These are phyloP conservation scores for Solanum chiquidenum DNA, from an alignment of 257 asterid genomes.

Conservation along the genomic window DNA sequence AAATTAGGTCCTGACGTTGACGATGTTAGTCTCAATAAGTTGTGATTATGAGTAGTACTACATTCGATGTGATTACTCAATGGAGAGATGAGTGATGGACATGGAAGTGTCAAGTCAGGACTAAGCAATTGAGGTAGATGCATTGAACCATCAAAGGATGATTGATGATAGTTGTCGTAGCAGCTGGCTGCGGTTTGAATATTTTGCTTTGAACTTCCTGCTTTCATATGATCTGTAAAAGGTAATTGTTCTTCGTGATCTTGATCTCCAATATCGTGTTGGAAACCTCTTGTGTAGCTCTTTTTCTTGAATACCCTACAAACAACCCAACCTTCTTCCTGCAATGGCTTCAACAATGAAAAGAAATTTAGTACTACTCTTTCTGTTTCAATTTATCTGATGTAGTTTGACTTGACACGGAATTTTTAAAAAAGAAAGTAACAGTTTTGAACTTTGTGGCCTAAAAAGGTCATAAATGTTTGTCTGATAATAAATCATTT, in stretches of 20 bases:
- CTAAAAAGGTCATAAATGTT: too few relatives aligned
- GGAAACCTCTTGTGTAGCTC: slow-evolving; percentile 39
- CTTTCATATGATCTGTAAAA: slow-evolving; percentile 5
- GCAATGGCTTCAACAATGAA: slow-evolving; percentile 3
- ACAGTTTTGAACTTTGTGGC: too few relatives aligned
- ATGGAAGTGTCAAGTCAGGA: slow-evolving; percentile 26
- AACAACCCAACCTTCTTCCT: slow-evolving; percentile 88
- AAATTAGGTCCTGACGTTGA: slow-evolving; percentile 9
- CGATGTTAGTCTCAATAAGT: slow-evolving; percentile 30
- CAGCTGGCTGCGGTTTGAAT: neutral
- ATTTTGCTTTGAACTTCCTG: slow-evolving; percentile 10
- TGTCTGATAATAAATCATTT: too few relatives aligned
- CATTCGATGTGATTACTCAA: slow-evolving; percentile 11
- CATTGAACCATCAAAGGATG: slow-evolving; percentile 21
- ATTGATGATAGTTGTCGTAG: neutral
- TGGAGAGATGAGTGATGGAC: slow-evolving; percentile 16
- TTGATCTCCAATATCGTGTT: slow-evolving; percentile 8
- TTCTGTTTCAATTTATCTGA: neutral
- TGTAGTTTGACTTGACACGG: neutral
- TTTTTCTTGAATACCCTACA: slow-evolving; percentile 84
- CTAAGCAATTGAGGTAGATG: slow-evolving; percentile 53
- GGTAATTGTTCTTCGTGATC: slow-evolving; percentile 20
- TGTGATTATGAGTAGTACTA: slow-evolving; percentile 19
- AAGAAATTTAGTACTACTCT: neutral
- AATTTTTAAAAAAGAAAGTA: neutral